Conservation (phyloP, 495 filamentous ascomycete species). For the Daldinia bambusicola region DNA sequence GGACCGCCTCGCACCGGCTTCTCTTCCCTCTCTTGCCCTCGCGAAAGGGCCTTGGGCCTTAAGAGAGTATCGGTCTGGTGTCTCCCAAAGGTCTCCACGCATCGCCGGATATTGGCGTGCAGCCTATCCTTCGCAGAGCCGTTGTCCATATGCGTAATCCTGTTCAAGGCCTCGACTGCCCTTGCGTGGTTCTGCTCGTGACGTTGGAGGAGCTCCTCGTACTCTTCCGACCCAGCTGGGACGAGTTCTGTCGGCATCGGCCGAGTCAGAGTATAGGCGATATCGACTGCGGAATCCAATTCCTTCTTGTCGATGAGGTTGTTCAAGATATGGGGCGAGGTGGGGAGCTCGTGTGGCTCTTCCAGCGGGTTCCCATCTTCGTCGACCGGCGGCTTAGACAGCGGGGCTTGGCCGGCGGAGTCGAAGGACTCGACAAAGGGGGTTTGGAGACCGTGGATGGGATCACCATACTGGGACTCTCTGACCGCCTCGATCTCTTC, state of each 20-base stretch:
- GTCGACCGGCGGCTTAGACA: conserved; percentile 51
- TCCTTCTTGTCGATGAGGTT: conserved; percentile 74
- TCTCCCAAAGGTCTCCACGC: conserved; percentile 87
- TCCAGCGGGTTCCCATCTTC: conserved; percentile 49
- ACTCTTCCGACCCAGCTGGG: conserved; percentile 58
- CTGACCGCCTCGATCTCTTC: conserved; percentile 70
- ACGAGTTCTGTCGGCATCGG: conserved; percentile 57
- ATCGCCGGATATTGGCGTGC: conserved; percentile 81
- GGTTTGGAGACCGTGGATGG: conserved; percentile 79
- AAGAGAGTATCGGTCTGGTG: conserved; percentile 85
- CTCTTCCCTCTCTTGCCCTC: conserved; percentile 52
- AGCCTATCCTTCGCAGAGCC: conserved; percentile 78
- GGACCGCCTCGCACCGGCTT: conserved; percentile 79
- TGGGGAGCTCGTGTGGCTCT: conserved; percentile 54
- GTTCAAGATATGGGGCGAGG: conserved; percentile 69
- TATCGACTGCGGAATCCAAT: conserved; percentile 69
- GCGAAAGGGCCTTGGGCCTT: conserved; percentile 60
- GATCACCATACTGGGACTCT: conserved; percentile 72
- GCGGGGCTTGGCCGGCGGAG: conserved; percentile 57
- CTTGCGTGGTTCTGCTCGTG: conserved; percentile 61
- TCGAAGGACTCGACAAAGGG: conserved; percentile 87
- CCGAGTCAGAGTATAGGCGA: conserved; percentile 70
- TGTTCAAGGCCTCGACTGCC: conserved; percentile 72
- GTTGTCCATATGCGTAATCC: conserved; percentile 79
- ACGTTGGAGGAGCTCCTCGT: conserved; percentile 47